Base-by-base conservation (phyloP, 2,329 filamentous ascomycete species). In the Diaporthe ilicicola region DNA sequence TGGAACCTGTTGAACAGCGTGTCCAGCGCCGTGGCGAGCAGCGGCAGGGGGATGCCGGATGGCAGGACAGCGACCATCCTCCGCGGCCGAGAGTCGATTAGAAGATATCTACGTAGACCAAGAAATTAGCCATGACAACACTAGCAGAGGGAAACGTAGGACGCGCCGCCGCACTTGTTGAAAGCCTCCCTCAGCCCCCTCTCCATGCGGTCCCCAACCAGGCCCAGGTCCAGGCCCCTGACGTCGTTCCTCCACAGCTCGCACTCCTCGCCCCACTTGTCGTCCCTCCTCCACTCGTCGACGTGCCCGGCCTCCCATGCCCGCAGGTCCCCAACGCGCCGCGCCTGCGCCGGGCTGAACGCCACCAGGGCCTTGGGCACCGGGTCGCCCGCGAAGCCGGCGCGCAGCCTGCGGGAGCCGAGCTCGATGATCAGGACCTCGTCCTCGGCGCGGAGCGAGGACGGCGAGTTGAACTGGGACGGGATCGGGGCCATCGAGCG, bases 171-270 rank as follows among this genome's bases (percentile, higher is more conserved):
- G 78, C 88, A 94, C 86, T 92, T 95, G 73, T 92, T 92, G 78
- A 96, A 95, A 13, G 93, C 91, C 75, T 95, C 93, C 67, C 94
- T 88, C 76, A 98, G 82, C 8, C 92, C 89, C 66, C 94, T 88
- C 80, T 98, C 96, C 67, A 99, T 86, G 81, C 93, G 95, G 79
- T 98, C 95, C 73, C 92, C 90, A 0, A 98, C 89, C 56, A 98
- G 82, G 0, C 91, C 94, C 71, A 97, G 79, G 77, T 98, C 93
- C 15, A 93, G 79, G 12, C 89, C 85, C 67, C 91, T 87, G 72
- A 97, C 76, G 78, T 98, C 93, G 75, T 90, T 87, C 70, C 87
- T 87, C 91, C 95, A 99, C 50, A 98, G 84, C 83, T 98, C 91
- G 75, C 89, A 83, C 12, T 90, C 88, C 32, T 85, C 81, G 8